Evolutionary conservation across 2,329 filamentous ascomycete genomes (phyloP).

Genomic region (Penicillium fuscoglaucum): DNA sequence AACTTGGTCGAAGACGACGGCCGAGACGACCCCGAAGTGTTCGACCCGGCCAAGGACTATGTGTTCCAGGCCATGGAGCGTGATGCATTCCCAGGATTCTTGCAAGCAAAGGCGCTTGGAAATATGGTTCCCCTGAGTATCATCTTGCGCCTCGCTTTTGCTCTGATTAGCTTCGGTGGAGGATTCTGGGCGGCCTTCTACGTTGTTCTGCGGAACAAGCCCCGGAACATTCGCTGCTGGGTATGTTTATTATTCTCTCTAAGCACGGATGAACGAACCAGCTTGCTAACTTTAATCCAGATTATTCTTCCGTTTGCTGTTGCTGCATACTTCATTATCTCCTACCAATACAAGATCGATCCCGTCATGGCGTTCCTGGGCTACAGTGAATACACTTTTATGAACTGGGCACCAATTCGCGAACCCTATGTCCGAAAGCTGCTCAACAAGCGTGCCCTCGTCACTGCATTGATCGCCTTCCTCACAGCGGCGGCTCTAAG

Average conservation of each 20-base stretch:
- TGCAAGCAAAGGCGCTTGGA: slow-evolving; percentile 90
- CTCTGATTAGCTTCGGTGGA: slow-evolving; percentile 81
- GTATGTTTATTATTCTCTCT: slow-evolving; percentile 54
- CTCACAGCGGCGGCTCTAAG: slow-evolving; percentile 79
- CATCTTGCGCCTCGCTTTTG: slow-evolving; percentile 79
- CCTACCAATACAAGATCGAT: slow-evolving; percentile 94
- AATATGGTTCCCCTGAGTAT: slow-evolving; percentile 92
- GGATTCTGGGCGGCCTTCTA: slow-evolving; percentile 94
- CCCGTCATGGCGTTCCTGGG: slow-evolving; percentile 86
- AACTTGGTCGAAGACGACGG: slow-evolving; percentile 85
- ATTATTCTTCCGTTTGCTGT: slow-evolving; percentile 87
- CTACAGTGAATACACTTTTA: slow-evolving; percentile 93
- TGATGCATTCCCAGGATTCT: slow-evolving; percentile 96
- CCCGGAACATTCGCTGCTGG: slow-evolving; percentile 75
- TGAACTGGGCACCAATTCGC: slow-evolving; percentile 82
- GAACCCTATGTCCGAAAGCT: slow-evolving; percentile 90
- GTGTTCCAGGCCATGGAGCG: slow-evolving; percentile 99
- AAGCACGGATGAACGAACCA: slow-evolving; percentile 7
- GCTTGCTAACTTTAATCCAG: slow-evolving; percentile 42
- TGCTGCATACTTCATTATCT: slow-evolving; percentile 82
- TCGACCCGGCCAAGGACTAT: slow-evolving; percentile 97
- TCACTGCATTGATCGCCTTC: slow-evolving; percentile 74
- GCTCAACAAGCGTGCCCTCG: slow-evolving; percentile 76
- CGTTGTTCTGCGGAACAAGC: slow-evolving; percentile 84
- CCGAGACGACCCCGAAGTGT: slow-evolving; percentile 93